phyloP scores from a whole-genome alignment of 805 yeast genomes.

The Saccharomyces eubayanus region DNA sequence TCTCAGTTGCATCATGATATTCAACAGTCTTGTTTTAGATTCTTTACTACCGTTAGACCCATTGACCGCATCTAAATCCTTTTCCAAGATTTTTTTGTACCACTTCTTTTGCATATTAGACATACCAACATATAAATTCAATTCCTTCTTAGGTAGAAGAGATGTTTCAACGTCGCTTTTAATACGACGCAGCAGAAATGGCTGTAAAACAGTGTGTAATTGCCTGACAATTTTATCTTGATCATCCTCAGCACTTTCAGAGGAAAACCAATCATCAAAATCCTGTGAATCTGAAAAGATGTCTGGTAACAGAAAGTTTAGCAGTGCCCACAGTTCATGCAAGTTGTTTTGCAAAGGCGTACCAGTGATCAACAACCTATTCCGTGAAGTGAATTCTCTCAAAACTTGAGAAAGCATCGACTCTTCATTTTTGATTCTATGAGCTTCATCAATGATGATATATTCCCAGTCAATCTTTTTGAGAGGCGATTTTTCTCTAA shows the following conservation, averaged over 20 bases:
- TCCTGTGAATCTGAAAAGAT: slow-evolving; percentile 65
- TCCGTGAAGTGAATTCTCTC: slow-evolving; percentile 60
- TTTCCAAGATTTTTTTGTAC: slow-evolving; percentile 69
- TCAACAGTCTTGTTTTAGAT: slow-evolving; percentile 64
- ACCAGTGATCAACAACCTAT: slow-evolving; percentile 68
- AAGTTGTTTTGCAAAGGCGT: slow-evolving; percentile 75
- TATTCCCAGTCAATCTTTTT: slow-evolving; percentile 68
- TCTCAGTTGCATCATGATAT: slow-evolving; percentile 78
- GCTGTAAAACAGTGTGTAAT: slow-evolving; percentile 66
- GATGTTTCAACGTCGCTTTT: slow-evolving; percentile 78
- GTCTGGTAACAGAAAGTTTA: slow-evolving; percentile 71
- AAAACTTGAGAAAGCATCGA: slow-evolving; percentile 65
- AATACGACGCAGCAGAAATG: slow-evolving; percentile 67
- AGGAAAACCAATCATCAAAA: slow-evolving; percentile 67
- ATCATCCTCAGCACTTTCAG: slow-evolving; percentile 33
- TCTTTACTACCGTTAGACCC: slow-evolving; percentile 73
- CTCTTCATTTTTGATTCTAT: slow-evolving; percentile 72
- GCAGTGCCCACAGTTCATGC: slow-evolving; percentile 74
- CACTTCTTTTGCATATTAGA: slow-evolving; percentile 70
- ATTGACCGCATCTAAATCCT: slow-evolving; percentile 77
- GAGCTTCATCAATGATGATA: slow-evolving; percentile 72
- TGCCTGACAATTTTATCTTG: slow-evolving; percentile 55
- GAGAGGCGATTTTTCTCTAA: slow-evolving; percentile 60
- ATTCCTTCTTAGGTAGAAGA: slow-evolving; percentile 63
- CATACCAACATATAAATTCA: slow-evolving; percentile 67